Evolutionary conservation across 805 yeast genomes (phyloP).

Genomic region (Cyberlindnera mrakii): DNA sequence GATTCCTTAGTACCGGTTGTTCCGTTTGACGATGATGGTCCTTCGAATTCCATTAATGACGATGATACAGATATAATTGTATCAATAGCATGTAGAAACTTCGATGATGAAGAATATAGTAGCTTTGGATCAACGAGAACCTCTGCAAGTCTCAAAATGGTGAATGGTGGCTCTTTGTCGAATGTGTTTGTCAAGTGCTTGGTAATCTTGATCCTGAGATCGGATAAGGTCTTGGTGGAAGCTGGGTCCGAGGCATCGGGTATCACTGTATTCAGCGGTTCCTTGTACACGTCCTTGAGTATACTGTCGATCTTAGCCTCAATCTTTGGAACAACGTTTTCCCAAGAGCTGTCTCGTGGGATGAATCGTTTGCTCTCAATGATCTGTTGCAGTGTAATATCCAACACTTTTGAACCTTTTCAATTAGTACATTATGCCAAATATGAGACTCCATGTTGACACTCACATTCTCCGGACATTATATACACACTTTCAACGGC

Average conservation of each 20-base stretch:
- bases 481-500: no score
- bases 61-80: slow-evolving; percentile 19
- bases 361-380: background rate
- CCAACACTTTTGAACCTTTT: background rate
- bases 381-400: background rate
- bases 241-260: slow-evolving; percentile 9
- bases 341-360: background rate
- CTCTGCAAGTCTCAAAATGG: slow-evolving; percentile 42
- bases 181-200: slow-evolving; percentile 9
- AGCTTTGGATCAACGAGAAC: slow-evolving; percentile 38
- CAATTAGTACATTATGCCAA: no score
- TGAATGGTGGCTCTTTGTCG: slow-evolving; percentile 37
- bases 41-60: slow-evolving; percentile 7
- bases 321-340: background rate
- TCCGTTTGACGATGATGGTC: background rate
- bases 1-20: background rate
- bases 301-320: slow-evolving; percentile 5
- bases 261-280: background rate
- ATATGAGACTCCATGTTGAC: no score
- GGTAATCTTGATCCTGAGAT: slow-evolving; percentile 1
- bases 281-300: slow-evolving; percentile 3
- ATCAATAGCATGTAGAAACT: slow-evolving; percentile 39
- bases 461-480: no score
- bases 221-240: background rate
- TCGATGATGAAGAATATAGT: slow-evolving; percentile 31